A percentile compares a stretch with the other conserved stretches of the same genome.
phyloP scores from a whole-genome alignment of 768 basidiomycete genomes.

The Suillus ampliporus region DNA sequence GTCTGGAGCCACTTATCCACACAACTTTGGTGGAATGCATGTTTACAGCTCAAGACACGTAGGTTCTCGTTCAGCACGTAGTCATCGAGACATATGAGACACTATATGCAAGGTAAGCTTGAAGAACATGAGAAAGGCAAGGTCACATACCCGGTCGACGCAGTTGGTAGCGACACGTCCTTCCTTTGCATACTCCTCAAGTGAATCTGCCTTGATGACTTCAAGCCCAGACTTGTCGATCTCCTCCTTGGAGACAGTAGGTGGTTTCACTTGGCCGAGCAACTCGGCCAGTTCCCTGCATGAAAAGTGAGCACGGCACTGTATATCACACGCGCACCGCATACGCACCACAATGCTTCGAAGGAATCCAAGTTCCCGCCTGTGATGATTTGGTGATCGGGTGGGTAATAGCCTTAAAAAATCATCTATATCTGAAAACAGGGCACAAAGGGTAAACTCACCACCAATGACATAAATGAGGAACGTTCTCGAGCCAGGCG shows the following conservation, averaged over 20 bases:
- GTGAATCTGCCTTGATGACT: constrained; percentile 60
- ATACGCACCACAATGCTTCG: constrained; percentile 72
- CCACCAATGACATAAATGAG: constrained; percentile 91
- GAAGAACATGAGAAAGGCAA: neutral
- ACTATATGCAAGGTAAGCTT: constrained; percentile 46
- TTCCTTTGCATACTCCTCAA: constrained; percentile 60
- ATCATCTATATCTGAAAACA: constrained; percentile 12
- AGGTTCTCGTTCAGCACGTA: constrained; percentile 80
- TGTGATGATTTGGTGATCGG: constrained; percentile 87
- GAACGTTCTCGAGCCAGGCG: constrained; percentile 67
- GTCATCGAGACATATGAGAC: constrained; percentile 87
- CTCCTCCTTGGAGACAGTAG: constrained; percentile 82
- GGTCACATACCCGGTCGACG: constrained; percentile 67
- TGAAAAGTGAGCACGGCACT: constrained; percentile 6
- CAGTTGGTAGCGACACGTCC: constrained; percentile 80
- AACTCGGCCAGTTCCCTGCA: constrained; percentile 81
- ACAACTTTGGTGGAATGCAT: constrained; percentile 89
- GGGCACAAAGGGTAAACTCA: constrained; percentile 32
- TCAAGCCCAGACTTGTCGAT: constrained; percentile 85
- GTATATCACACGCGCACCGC: constrained; percentile 8
- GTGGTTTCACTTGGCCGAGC: constrained; percentile 81
- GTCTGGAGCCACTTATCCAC: constrained; percentile 89
- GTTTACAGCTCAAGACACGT: constrained; percentile 80
- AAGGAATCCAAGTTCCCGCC: constrained; percentile 80
- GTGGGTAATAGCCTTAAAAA: constrained; percentile 83